A percentile compares a stretch with the other conserved stretches of the same genome.
Conservation (phyloP, 2,329 filamentous ascomycete genomes). For the Pseudomassariella vexata region DNA sequence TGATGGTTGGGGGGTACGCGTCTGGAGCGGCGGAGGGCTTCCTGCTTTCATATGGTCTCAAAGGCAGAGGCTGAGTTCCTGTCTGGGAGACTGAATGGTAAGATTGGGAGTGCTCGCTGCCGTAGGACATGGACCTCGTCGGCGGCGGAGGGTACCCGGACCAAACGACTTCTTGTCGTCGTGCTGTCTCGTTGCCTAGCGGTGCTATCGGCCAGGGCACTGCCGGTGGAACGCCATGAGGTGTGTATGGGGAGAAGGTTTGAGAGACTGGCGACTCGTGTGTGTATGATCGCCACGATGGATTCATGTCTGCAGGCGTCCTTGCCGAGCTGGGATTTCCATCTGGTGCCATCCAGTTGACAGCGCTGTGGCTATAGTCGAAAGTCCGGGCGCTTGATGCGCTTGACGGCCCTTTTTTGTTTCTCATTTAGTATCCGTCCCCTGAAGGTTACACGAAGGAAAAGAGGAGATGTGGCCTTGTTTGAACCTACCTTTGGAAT, state of each 20-base stretch:
- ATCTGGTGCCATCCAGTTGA: slow-evolving; percentile 41
- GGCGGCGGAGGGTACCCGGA: slow-evolving; percentile 33
- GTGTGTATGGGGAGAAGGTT: slow-evolving; percentile 43
- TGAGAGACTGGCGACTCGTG: slow-evolving; percentile 45
- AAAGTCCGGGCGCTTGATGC: slow-evolving; percentile 27
- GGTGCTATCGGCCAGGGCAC: slow-evolving; percentile 32
- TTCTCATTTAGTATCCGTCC: slow-evolving; percentile 3
- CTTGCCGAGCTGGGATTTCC: slow-evolving; percentile 30
- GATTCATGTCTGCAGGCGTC: slow-evolving; percentile 35
- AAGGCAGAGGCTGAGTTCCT: neutral
- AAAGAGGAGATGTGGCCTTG: neutral
- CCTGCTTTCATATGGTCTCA: slow-evolving; percentile 36
- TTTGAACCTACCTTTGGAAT: slow-evolving; percentile 36
- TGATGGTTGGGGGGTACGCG: slow-evolving; percentile 32
- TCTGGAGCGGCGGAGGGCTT: slow-evolving; percentile 35
- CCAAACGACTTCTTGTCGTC: slow-evolving; percentile 39
- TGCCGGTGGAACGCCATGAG: slow-evolving; percentile 30
- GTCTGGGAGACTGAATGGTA: slow-evolving; percentile 32
- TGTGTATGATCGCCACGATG: slow-evolving; percentile 44
- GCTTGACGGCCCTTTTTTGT: slow-evolving; percentile 26
- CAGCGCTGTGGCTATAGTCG: slow-evolving; percentile 32
- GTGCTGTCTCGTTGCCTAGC: slow-evolving; percentile 27
- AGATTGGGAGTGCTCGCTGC: slow-evolving; percentile 34
- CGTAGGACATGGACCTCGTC: slow-evolving; percentile 42
- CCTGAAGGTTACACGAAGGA: neutral